A percentile compares a stretch with the other conserved stretches of the same genome.
These are phyloP conservation scores for Moesziomyces parantarcticus DNA, from an alignment of 1,284 basidiomycete species.

Conservation along the genomic window DNA sequence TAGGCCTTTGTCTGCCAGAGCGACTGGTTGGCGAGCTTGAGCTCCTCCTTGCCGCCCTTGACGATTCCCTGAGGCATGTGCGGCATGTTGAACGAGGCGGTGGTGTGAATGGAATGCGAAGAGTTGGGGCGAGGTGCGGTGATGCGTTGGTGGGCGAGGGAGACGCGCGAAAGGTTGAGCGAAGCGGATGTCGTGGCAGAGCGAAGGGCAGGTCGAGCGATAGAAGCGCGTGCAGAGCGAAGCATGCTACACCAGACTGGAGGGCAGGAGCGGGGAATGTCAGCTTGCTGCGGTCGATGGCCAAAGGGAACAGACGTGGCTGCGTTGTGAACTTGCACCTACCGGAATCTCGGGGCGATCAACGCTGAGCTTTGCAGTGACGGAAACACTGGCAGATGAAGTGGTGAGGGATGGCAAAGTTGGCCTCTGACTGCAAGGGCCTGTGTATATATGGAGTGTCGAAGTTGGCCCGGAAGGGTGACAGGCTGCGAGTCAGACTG, in stretches of 20 bases:
- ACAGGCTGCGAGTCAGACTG: neutral
- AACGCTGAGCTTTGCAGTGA: too few relatives aligned
- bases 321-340: neutral
- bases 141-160: neutral
- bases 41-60: slow-evolving; percentile 61
- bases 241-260: slow-evolving; percentile 33
- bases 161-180: neutral
- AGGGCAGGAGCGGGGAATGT: neutral
- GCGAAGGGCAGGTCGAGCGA: slow-evolving; percentile 19
- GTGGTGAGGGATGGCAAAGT: too few relatives aligned
- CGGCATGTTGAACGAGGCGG: slow-evolving; percentile 43
- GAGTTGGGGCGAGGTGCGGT: neutral
- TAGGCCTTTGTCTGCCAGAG: slow-evolving; percentile 57
- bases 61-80: slow-evolving; percentile 64
- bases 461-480: too few relatives aligned
- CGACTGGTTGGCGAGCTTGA: slow-evolving; percentile 56
- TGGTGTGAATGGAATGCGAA: slow-evolving; percentile 16
- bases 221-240: slow-evolving; percentile 25
- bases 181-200: neutral
- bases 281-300: neutral
- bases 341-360: too few relatives aligned
- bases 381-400: too few relatives aligned
- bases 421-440: neutral
- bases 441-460: neutral
- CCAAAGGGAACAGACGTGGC: too few relatives aligned